A percentile compares a stretch with the other conserved stretches of the same genome.
Conservation (phyloP, 805 yeast genomes). For the Wickerhamomyces subpelliculosus region DNA sequence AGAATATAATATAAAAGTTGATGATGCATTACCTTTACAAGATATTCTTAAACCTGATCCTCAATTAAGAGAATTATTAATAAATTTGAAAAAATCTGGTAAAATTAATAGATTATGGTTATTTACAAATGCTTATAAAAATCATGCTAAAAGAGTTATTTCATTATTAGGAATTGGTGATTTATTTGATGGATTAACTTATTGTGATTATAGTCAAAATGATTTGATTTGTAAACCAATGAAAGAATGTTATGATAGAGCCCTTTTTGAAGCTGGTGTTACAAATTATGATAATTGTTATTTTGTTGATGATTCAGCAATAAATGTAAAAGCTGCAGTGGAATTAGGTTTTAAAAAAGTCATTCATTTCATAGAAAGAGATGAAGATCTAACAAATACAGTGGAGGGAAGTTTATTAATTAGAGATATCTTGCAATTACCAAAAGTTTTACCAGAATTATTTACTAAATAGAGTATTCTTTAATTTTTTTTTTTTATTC, state of each 20-base stretch:
- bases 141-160: conserved; percentile 79
- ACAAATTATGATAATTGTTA: conserved; percentile 42
- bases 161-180: conserved; percentile 84
- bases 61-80: conserved; percentile 44
- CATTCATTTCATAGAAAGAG: conserved; percentile 70
- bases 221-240: conserved; percentile 89
- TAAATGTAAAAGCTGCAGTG: conserved; percentile 70
- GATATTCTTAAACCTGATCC: conserved; percentile 61
- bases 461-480: conserved; percentile 5
- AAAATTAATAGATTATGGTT: conserved; percentile 78
- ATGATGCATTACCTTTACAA: conserved; percentile 86
- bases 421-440: conserved; percentile 49
- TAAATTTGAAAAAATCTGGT: conserved; percentile 33
- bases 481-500: too few species aligned
- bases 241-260: conserved; percentile 54
- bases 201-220: conserved; percentile 69
- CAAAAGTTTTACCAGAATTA: conserved; percentile 18
- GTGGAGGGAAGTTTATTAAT: conserved; percentile 45
- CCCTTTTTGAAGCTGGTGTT: conserved; percentile 60
- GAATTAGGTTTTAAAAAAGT: conserved; percentile 66
- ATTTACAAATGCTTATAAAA: conserved; percentile 89
- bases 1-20: conserved; percentile 83
- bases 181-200: conserved; percentile 88
- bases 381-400: conserved; percentile 35
- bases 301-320: conserved; percentile 83